phyloP scores from a whole-genome alignment of 2,329 filamentous ascomycete genomes.

The Paecilomyces dactylethromorphus region DNA sequence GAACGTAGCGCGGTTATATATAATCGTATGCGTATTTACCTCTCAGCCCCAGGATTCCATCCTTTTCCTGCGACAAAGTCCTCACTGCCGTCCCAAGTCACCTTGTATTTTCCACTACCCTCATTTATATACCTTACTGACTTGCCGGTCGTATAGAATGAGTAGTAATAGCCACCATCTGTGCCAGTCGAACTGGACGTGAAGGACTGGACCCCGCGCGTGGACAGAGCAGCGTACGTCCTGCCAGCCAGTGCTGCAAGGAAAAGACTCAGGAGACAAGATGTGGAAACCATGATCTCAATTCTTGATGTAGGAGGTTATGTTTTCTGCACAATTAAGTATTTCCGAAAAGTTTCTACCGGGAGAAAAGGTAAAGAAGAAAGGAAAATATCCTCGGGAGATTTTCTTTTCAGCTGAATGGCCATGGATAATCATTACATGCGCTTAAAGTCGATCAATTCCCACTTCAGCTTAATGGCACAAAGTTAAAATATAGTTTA shows the following conservation, averaged over 20 bases:
- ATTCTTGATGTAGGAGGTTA: too few species aligned
- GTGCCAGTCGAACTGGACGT: conserved; percentile 2
- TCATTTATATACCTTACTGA: conserved; percentile 42
- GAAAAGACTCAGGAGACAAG: not conserved
- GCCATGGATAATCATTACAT: too few species aligned
- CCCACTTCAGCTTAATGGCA: too few species aligned
- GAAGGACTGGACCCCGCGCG: conserved; percentile 1
- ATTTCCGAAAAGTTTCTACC: not conserved
- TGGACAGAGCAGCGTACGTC: not conserved
- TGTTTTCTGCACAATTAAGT: too few species aligned
- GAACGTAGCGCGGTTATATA: too few species aligned
- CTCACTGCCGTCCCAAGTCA: conserved; percentile 41
- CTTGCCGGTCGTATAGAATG: conserved; percentile 13
- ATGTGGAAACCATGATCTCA: not conserved
- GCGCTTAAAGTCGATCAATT: too few species aligned
- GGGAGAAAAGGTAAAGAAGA: not conserved
- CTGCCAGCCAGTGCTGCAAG: not conserved
- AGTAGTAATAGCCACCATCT: conserved; percentile 4
- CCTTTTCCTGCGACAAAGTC: conserved; percentile 56
- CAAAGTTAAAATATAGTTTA: too few species aligned
- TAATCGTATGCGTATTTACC: too few species aligned
- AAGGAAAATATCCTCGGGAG: not conserved
- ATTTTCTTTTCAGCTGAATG: not conserved
- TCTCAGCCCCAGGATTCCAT: conserved; percentile 47
- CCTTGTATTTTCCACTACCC: conserved; percentile 36